phyloP scores from a whole-genome alignment of 108 stramenopile genomes.

The Thalassiosira profunda region DNA sequence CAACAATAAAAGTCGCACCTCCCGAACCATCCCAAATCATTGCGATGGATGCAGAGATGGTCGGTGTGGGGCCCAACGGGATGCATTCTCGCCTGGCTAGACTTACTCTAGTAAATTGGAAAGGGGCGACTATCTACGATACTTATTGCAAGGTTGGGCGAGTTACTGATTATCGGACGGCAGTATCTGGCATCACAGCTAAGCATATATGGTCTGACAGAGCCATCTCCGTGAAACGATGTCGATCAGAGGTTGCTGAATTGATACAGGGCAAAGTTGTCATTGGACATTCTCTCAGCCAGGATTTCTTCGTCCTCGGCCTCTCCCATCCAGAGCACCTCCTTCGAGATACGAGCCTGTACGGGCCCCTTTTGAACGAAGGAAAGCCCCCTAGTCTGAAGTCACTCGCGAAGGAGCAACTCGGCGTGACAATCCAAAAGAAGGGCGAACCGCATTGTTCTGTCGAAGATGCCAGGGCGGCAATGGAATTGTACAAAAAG shows the following conservation, averaged over 20 bases:
- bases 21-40: conserved; percentile 55
- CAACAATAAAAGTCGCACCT: conserved; percentile 10
- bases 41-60: conserved; percentile 94
- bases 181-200: conserved; percentile 74
- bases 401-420: conserved; percentile 72
- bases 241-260: conserved; percentile 63
- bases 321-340: conserved; percentile 81
- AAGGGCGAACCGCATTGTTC: conserved; percentile 69
- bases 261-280: conserved; percentile 85
- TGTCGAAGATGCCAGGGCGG: conserved; percentile 80
- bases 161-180: conserved; percentile 92
- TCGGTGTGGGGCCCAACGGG: conserved; percentile 72
- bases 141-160: conserved; percentile 78
- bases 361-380: conserved; percentile 73
- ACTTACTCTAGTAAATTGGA: conserved; percentile 81
- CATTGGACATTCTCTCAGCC: conserved; percentile 91
- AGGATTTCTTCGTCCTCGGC: conserved; percentile 82
- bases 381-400: conserved; percentile 35
- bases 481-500: conserved; percentile 81
- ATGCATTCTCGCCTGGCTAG: conserved; percentile 61
- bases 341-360: conserved; percentile 88
- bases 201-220: conserved; percentile 33
- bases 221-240: conserved; percentile 65
- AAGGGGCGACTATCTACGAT: conserved; percentile 73
- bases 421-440: conserved; percentile 65